Conservation (phyloP, 208 protist genomes). For the Acanthamoeba castellanii region DNA sequence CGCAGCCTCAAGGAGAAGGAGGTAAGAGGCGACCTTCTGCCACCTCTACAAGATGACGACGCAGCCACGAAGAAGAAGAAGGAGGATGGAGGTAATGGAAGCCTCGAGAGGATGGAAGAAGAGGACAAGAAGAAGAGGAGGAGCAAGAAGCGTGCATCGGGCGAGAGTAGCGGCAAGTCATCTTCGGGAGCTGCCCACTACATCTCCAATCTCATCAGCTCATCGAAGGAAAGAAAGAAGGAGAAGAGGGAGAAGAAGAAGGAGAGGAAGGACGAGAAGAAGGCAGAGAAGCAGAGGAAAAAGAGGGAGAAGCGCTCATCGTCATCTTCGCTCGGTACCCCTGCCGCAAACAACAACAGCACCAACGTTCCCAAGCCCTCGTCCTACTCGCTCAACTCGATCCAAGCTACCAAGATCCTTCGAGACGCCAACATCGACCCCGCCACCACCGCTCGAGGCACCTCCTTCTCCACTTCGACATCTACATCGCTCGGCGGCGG, state of each 20-base stretch:
- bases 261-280: conserved; percentile 25
- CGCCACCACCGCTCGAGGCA: not conserved
- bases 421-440: not conserved
- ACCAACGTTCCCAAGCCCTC: not conserved
- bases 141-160: not conserved
- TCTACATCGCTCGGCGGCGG: not conserved
- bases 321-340: not conserved
- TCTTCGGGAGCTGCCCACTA: not conserved
- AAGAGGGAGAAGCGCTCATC: conserved; percentile 11
- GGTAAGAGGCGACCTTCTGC: not conserved
- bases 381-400: conserved; percentile 20
- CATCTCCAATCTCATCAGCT: not conserved
- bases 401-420: not conserved
- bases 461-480: not conserved
- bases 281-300: not conserved
- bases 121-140: conserved; percentile 12
- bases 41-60: not conserved
- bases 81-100: not conserved
- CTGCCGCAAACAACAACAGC: not conserved
- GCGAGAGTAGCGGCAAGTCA: not conserved
- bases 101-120: not conserved
- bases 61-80: not conserved
- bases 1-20: conserved; percentile 23
- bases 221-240: not conserved
- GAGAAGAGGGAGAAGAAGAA: conserved; percentile 2